Evolutionary conservation across 83 land plant genomes (phyloP).

Genomic region (Picea mariana): DNA sequence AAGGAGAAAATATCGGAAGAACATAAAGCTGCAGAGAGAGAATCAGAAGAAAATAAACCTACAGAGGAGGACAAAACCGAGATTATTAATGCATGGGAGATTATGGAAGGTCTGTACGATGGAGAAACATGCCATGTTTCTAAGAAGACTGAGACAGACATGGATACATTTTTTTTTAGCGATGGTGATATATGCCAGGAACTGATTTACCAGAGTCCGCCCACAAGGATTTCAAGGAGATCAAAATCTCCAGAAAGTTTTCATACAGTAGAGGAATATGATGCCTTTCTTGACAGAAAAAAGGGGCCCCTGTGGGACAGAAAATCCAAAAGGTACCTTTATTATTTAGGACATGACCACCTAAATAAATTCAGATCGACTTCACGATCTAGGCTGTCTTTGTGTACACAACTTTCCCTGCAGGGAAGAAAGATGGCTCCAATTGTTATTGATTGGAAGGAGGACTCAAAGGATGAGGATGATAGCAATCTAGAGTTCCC

Average conservation of each 20-base stretch:
- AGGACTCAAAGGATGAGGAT: slow-evolving; percentile 1
- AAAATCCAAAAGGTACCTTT: slow-evolving; percentile 4
- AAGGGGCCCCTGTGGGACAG: background rate
- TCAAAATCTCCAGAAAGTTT: slow-evolving; percentile 8
- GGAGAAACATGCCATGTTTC: background rate
- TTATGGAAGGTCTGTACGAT: slow-evolving; percentile 10
- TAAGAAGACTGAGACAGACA: background rate
- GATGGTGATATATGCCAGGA: background rate
- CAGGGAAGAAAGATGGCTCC: background rate
- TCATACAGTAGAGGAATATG: background rate
- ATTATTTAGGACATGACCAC: background rate
- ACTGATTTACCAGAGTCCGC: too few relatives aligned
- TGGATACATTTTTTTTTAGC: too few relatives aligned
- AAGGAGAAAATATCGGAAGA: background rate
- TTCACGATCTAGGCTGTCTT: background rate
- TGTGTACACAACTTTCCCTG: background rate
- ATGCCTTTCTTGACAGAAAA: background rate
- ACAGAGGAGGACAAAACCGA: background rate
- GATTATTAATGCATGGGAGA: slow-evolving; percentile 8
- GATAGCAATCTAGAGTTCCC: background rate
- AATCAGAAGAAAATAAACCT: background rate
- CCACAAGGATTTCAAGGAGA: background rate
- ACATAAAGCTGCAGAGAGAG: background rate
- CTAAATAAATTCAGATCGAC: background rate
- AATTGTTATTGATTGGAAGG: slow-evolving; percentile 3